Evolutionary conservation across 2,329 filamentous ascomycete species (phyloP).

Genomic region (Cordyceps pruinosa): DNA sequence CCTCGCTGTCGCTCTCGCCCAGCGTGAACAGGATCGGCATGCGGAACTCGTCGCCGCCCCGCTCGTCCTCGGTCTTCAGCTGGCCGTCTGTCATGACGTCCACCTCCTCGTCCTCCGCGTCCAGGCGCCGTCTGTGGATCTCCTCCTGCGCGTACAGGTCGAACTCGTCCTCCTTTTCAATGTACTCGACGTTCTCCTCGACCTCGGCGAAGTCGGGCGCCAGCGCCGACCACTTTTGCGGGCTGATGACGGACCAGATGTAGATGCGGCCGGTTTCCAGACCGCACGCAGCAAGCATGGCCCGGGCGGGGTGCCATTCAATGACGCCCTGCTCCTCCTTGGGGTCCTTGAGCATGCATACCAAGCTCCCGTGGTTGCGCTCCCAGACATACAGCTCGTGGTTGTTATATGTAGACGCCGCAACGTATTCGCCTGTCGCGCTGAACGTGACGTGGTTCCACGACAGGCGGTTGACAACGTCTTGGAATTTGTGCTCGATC

Average conservation of each 20-base stretch:
- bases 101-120: constrained; percentile 87
- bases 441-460: constrained; percentile 99
- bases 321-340: constrained; percentile 95
- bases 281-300: constrained; percentile 83
- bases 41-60: constrained; percentile 59
- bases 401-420: constrained; percentile 95
- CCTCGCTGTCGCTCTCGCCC: constrained; percentile 90
- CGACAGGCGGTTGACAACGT: constrained; percentile 86
- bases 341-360: constrained; percentile 93
- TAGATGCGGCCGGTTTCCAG: constrained; percentile 90
- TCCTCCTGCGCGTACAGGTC: constrained; percentile 95
- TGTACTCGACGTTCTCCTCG: constrained; percentile 96
- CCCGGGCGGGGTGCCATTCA: constrained; percentile 89
- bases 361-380: constrained; percentile 82
- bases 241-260: constrained; percentile 91
- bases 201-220: constrained; percentile 96
- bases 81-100: constrained; percentile 78
- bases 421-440: constrained; percentile 89
- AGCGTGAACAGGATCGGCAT: constrained; percentile 94
- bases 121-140: constrained; percentile 81
- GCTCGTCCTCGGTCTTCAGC: constrained; percentile 47
- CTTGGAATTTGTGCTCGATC: constrained; percentile 96
- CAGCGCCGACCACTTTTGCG: constrained; percentile 93
- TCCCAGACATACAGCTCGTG: constrained; percentile 99
- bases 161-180: constrained; percentile 94